phyloP scores from a whole-genome alignment of 2,329 filamentous ascomycete species.

The Sporothrix phasma region DNA sequence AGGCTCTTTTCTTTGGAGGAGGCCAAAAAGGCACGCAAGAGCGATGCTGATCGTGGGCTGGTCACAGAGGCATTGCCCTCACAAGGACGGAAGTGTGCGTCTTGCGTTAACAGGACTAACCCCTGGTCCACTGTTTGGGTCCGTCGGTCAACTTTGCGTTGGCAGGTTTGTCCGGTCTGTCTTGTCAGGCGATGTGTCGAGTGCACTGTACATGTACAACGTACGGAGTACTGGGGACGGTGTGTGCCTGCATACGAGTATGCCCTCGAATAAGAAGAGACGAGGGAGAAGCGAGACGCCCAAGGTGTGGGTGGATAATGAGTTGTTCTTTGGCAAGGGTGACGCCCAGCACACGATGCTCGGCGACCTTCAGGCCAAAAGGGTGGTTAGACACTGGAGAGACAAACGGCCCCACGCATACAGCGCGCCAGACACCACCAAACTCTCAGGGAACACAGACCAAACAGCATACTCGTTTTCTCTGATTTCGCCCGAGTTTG shows the following conservation, averaged over 20 bases:
- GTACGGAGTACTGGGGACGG: not conserved
- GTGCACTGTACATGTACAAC: too few relatives aligned
- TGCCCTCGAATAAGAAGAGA: not conserved
- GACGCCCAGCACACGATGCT: not conserved
- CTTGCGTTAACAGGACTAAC: not conserved
- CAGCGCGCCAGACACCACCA: not conserved
- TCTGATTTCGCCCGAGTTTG: not conserved
- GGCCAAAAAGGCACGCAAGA: not conserved
- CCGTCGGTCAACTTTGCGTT: not conserved
- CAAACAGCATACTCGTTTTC: too few relatives aligned
- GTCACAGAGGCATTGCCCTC: not conserved
- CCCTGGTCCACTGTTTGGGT: not conserved
- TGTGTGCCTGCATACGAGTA: not conserved
- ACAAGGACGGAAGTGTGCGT: not conserved
- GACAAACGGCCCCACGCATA: not conserved
- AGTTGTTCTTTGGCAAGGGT: not conserved
- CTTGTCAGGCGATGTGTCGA: not conserved
- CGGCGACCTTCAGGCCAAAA: slow-evolving; percentile 8
- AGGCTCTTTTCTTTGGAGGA: not conserved
- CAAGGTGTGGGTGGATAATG: slow-evolving; percentile 13
- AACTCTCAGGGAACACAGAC: not conserved
- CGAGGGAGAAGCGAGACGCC: not conserved
- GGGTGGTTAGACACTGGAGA: not conserved
- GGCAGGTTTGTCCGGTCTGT: not conserved
- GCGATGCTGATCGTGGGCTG: not conserved